Conservation (phyloP, 305 asterid species). For the Fraxinus latifolia region DNA sequence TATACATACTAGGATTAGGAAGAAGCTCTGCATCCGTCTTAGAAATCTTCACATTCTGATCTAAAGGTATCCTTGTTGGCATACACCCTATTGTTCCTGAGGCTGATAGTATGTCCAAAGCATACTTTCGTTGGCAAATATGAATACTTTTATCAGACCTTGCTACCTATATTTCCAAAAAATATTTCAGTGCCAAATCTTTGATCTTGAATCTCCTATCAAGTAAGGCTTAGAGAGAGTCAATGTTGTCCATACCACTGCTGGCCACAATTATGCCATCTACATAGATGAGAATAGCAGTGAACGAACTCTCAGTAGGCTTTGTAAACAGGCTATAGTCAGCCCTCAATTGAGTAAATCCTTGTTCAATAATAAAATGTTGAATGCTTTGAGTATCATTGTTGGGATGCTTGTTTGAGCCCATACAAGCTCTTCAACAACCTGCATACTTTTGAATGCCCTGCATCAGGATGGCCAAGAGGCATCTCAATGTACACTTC, state of each 20-base stretch:
- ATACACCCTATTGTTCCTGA: neutral
- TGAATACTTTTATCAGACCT: neutral
- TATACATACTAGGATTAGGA: neutral
- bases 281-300: neutral
- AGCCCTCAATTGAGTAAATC: neutral
- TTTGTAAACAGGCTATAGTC: neutral
- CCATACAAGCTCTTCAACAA: neutral
- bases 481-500: neutral
- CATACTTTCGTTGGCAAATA: neutral
- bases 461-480: neutral
- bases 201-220: neutral
- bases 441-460: neutral
- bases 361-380: neutral
- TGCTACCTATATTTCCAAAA: neutral
- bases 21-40: neutral
- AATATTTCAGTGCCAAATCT: neutral
- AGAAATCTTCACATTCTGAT: neutral
- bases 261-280: neutral
- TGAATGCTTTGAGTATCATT: neutral
- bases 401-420: neutral
- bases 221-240: neutral
- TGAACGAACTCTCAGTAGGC: neutral
- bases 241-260: neutral
- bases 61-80: neutral
- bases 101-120: neutral